These are phyloP conservation scores for Scedosporium dehoogii DNA, from an alignment of 2,329 filamentous ascomycete genomes.

Conservation along the genomic window DNA sequence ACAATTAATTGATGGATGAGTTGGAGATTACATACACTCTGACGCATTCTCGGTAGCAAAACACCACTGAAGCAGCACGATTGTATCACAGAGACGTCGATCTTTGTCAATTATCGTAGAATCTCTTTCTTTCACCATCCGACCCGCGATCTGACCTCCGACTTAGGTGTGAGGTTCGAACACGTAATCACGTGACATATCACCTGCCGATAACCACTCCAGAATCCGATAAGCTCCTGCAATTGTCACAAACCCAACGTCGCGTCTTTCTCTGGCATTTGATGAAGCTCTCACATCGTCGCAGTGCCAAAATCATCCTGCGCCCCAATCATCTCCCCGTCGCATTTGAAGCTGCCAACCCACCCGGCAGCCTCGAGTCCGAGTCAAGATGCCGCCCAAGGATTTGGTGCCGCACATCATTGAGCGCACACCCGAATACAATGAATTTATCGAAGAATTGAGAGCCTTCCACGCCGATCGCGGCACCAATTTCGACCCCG, in stretches of 20 bases:
- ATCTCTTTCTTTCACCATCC: no score
- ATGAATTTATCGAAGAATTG: slow-evolving; percentile 67
- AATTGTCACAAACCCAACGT: not conserved
- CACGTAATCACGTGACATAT: not conserved
- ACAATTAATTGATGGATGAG: not conserved
- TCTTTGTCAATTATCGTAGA: not conserved
- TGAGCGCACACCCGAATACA: slow-evolving; percentile 59
- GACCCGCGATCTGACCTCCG: no score
- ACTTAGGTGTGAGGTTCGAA: not conserved
- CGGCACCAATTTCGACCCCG: slow-evolving; percentile 68
- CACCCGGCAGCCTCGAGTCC: not conserved
- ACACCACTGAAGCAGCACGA: not conserved
- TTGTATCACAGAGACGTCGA: not conserved
- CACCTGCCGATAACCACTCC: not conserved
- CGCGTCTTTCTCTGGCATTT: not conserved
- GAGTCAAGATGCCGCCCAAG: slow-evolving; percentile 21
- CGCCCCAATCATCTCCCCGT: not conserved
- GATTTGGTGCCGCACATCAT: slow-evolving; percentile 34
- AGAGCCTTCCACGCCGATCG: slow-evolving; percentile 66
- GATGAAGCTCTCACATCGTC: not conserved
- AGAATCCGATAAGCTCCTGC: not conserved
- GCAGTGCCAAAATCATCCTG: not conserved
- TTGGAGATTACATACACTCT: no score
- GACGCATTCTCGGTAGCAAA: not conserved
- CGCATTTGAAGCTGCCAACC: slow-evolving; percentile 2